Evolutionary conservation across 2,329 filamentous ascomycete genomes (phyloP), one percentile per base, ranked within the genome.

Genomic region (Malbranchea cinnamomea): DNA sequence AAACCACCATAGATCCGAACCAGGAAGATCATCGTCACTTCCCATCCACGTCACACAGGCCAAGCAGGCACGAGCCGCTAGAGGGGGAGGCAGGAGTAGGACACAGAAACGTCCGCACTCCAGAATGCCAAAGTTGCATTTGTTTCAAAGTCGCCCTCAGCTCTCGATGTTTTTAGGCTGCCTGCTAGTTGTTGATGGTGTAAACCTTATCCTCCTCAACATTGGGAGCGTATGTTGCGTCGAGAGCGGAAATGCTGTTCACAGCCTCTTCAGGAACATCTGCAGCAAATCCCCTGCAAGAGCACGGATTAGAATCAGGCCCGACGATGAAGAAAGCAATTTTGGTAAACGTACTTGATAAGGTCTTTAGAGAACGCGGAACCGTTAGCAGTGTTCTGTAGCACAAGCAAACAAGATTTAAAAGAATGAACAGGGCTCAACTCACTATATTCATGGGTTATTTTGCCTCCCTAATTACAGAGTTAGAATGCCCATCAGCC

Each of bases 381-480:
- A 13, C 15, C 23, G 38, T 45, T 38, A 47, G 42, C 33, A 25
- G 10, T n/a, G 12, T 21, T 9, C 26, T 12, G 26, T 16, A 29
- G 23, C 26, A 17, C 11, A 28, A 10, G 23, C 6, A n/a, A 40
- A 17, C 24, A 31, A 14, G 10, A 26, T 36, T 40, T 23, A 17
- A 31, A 38, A 34, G 23, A 31, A 27, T 26, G 14, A 6, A 14
- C 10, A 5, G 10, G 12, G 15, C 32, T 19, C 24, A 20, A 56
- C 74, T 50, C 66, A 83, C 77, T 72, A 54, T 82, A 89, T 46
- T 76, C 69, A 58, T 91, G 82, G 13, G 78, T 89, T 43, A 93
- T 82, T 28, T 69, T 56, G 22, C 81, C 82, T 28, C 80, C 65
- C 62, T 69, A 47, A 39, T 33, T 17, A 28, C 30, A 21, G 13